phyloP scores from a whole-genome alignment of 23 red algal genomes.

The Gracilaria gracilis region DNA sequence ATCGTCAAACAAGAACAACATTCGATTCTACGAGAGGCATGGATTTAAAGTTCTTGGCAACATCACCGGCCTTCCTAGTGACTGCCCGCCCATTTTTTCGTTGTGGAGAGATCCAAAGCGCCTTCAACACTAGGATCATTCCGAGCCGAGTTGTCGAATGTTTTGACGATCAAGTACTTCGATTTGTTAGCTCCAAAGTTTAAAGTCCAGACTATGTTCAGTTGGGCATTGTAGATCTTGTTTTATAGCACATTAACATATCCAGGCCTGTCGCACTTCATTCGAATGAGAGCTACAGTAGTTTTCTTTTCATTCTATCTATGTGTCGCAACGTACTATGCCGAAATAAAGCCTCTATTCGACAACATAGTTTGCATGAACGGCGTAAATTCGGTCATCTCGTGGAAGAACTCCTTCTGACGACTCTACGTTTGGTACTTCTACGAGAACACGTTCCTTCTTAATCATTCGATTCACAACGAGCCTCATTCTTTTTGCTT shows the following conservation, averaged over 20 bases:
- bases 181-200: no score
- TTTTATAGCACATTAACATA: no score
- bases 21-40: slow-evolving; percentile 2
- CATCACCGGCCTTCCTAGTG: neutral
- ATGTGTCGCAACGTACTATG: no score
- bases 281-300: no score
- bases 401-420: slow-evolving; percentile 47
- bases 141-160: no score
- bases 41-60: neutral
- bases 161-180: no score
- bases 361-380: slow-evolving; percentile 94
- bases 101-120: slow-evolving; percentile 7
- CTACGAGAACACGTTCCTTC: slow-evolving; percentile 88
- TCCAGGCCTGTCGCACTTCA: no score
- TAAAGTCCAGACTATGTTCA: no score
- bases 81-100: neutral
- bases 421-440: slow-evolving; percentile 82
- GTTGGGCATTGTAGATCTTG: no score
- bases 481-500: slow-evolving; percentile 79
- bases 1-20: slow-evolving; percentile 1
- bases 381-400: slow-evolving; percentile 80
- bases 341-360: slow-evolving; percentile 13
- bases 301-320: no score
- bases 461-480: slow-evolving; percentile 92
- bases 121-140: no score